phyloP scores from a whole-genome alignment of 192 early-diverging fungal species.

The Coemansia sp. region DNA sequence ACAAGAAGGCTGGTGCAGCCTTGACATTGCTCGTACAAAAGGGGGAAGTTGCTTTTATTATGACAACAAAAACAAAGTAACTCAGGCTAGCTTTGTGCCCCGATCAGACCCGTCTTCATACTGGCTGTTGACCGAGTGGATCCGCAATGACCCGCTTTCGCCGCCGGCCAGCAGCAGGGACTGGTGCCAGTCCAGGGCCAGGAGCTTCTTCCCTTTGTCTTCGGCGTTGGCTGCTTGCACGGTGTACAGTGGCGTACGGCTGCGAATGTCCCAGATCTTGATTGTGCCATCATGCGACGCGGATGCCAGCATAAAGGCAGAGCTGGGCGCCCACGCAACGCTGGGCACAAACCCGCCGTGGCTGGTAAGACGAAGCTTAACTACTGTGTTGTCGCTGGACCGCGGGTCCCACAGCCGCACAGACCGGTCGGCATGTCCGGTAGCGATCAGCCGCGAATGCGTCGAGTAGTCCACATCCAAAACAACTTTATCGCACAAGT shows the following conservation, averaged over 20 bases:
- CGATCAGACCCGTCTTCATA: constrained; percentile 11
- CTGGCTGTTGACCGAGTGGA: constrained; percentile 45
- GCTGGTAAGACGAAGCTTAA: constrained; percentile 71
- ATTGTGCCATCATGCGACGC: constrained; percentile 85
- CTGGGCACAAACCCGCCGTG: constrained; percentile 84
- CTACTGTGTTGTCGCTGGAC: constrained; percentile 66
- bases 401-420: constrained; percentile 92
- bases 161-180: constrained; percentile 46
- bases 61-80: background rate
- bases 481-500: constrained; percentile 88
- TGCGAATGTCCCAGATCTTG: constrained; percentile 94
- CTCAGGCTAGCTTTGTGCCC: constrained; percentile 3
- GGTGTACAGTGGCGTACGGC: constrained; percentile 79
- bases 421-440: constrained; percentile 81
- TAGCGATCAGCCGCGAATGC: constrained; percentile 69
- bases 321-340: constrained; percentile 79
- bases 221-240: constrained; percentile 44
- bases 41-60: too few species aligned
- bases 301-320: constrained; percentile 70
- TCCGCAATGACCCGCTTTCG: constrained; percentile 50
- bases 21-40: too few species aligned
- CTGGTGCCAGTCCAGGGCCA: constrained; percentile 54
- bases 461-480: constrained; percentile 70
- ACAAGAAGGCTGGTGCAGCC: too few species aligned
- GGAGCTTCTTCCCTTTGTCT: constrained; percentile 51